A percentile compares a stretch with the other conserved stretches of the same genome.
Conservation (phyloP, 108 stramenopile genomes). For the Discostella pseudostelligera region DNA sequence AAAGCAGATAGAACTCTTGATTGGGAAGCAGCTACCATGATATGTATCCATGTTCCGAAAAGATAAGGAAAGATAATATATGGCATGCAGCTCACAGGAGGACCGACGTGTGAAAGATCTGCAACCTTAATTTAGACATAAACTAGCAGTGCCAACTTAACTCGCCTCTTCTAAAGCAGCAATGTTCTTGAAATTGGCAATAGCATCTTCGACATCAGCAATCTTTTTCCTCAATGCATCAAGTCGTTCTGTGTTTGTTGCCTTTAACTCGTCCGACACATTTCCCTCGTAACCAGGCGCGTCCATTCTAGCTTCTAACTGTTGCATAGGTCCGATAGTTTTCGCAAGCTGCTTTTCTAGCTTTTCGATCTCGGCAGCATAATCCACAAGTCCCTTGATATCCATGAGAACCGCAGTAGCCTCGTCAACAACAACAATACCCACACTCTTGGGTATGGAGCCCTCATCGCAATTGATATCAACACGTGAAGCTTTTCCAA, state of each 20-base stretch:
- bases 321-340: constrained; percentile 52
- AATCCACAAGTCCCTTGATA: constrained; percentile 95
- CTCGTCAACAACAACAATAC: constrained; percentile 83
- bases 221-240: constrained; percentile 73
- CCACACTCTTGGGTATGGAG: constrained; percentile 68
- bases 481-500: constrained; percentile 71
- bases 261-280: constrained; percentile 65
- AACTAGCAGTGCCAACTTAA: background rate
- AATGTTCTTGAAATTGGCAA: constrained; percentile 77
- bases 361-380: constrained; percentile 88
- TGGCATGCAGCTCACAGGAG: no score
- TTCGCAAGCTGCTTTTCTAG: constrained; percentile 77
- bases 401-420: constrained; percentile 87
- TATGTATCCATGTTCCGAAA: no score
- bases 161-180: constrained; percentile 50
- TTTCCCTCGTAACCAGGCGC: constrained; percentile 77
- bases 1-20: no score
- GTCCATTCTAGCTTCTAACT: constrained; percentile 68
- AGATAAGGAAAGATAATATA: no score
- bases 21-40: no score
- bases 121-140: no score
- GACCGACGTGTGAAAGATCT: no score
- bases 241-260: constrained; percentile 64
- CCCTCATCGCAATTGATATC: constrained; percentile 61
- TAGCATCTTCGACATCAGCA: constrained; percentile 74